Evolutionary conservation across 768 basidiomycete genomes (phyloP).

Genomic region (Tulasnella sp.): DNA sequence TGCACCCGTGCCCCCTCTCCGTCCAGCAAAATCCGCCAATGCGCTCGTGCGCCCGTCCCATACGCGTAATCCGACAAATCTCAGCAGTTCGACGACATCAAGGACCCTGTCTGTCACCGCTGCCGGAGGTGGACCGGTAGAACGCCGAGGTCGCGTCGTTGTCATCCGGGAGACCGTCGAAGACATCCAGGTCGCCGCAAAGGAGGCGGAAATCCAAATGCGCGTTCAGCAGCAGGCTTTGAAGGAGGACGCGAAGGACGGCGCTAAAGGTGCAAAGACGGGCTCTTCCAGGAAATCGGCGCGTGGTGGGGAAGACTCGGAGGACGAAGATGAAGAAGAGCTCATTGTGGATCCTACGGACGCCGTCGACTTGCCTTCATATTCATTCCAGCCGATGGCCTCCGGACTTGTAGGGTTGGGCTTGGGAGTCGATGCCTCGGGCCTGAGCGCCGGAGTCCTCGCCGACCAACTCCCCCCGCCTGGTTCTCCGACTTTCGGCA

Average conservation of each 20-base stretch:
- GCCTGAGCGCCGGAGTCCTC: slow-evolving; percentile 24
- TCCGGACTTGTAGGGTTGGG: slow-evolving; percentile 20
- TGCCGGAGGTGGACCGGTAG: slow-evolving; percentile 31
- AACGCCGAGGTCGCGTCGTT: slow-evolving; percentile 59
- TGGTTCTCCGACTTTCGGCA: slow-evolving; percentile 3
- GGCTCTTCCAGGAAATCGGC: not conserved
- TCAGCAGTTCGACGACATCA: slow-evolving; percentile 19
- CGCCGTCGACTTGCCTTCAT: slow-evolving; percentile 68
- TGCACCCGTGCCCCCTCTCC: slow-evolving; percentile 47
- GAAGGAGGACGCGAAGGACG: slow-evolving; percentile 35
- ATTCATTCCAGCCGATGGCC: slow-evolving; percentile 29
- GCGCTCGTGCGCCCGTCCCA: slow-evolving; percentile 40
- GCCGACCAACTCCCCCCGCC: slow-evolving; percentile 28
- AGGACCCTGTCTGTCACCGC: slow-evolving; percentile 3
- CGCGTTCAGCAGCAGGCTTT: slow-evolving; percentile 53
- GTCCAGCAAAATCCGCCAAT: slow-evolving; percentile 40
- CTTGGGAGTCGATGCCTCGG: slow-evolving; percentile 22
- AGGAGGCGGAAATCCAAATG: slow-evolving; percentile 70
- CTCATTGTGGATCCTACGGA: slow-evolving; percentile 76
- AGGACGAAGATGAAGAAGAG: slow-evolving; percentile 31
- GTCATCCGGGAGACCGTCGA: slow-evolving; percentile 80
- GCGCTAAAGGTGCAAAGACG: slow-evolving; percentile 2
- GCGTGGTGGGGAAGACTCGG: slow-evolving; percentile 1
- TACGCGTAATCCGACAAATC: slow-evolving; percentile 33
- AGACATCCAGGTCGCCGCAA: slow-evolving; percentile 64